A percentile compares a stretch with the other conserved stretches of the same genome.
Conservation (phyloP, 139 green algal species). For the Mesotaenium endlicherianum region DNA sequence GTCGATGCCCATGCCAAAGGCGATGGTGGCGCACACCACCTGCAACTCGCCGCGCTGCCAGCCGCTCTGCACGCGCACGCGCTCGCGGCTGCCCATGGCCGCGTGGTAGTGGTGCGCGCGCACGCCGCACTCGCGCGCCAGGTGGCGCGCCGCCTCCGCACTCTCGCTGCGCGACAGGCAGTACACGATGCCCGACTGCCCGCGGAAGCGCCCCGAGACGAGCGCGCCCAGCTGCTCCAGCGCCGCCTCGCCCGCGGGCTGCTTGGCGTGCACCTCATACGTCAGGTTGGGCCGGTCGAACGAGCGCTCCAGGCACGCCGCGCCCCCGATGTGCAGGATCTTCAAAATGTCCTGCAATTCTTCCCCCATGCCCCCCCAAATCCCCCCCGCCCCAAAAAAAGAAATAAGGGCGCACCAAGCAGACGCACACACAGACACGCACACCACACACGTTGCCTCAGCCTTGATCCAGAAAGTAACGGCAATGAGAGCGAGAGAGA, state of each 20-base stretch:
- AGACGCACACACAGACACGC: too few species aligned
- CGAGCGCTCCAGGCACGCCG: conserved; percentile 56
- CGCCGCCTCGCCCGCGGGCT: background rate
- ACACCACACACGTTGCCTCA: too few species aligned
- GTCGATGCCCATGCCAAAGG: conserved; percentile 77
- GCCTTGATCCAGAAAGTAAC: too few species aligned
- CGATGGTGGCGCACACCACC: conserved; percentile 80
- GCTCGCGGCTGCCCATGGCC: conserved; percentile 75
- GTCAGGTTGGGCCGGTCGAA: conserved; percentile 83
- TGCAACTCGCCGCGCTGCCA: conserved; percentile 65
- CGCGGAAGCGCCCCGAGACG: conserved; percentile 52
- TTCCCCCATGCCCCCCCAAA: too few species aligned
- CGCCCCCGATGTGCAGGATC: conserved; percentile 64
- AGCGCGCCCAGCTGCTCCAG: conserved; percentile 19
- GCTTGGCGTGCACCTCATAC: conserved; percentile 41
- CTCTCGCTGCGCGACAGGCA: conserved; percentile 72
- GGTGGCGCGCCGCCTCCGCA: conserved; percentile 53
- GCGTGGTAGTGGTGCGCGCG: conserved; percentile 78
- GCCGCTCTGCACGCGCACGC: conserved; percentile 73
- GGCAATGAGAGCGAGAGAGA: background rate
- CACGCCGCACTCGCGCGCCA: conserved; percentile 36
- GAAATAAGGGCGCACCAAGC: too few species aligned
- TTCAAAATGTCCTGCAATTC: conserved; percentile 70
- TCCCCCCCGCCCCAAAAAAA: too few species aligned
- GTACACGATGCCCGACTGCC: conserved; percentile 86